Evolutionary conservation across 208 protist species (phyloP), one percentile per base, ranked within the genome.

Genomic region (Trypanosoma melophagium): DNA sequence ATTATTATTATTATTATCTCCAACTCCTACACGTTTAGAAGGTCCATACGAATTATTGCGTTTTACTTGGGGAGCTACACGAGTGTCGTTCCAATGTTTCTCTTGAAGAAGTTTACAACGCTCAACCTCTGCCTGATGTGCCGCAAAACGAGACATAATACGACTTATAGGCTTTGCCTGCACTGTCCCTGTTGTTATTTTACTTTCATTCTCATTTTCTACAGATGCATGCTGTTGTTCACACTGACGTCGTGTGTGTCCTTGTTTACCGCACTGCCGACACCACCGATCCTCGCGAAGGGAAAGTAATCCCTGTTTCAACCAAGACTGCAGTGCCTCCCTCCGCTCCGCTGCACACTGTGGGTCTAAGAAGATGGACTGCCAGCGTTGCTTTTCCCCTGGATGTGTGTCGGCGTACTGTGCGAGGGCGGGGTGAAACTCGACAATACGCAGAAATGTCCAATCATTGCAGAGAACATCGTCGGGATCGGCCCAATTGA

Each of bases 401-500:
- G 38, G 7, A 22, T 73, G 61, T 13, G 55, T 54, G 4, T 53
- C 25, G 14, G 76, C 83, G 61, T 86, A 69, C 13, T 61, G 17
- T 16, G 63, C 69, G 35, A 96, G 73, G 0, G 65, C 59, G 0
- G 84, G 77, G 50, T 96, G 87, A 12, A 75, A 81, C 7, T 66
- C 55, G 16, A 93, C 51, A 10, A 94, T 51, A 59, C 91, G 83
- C 8, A 93, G 66, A 74, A 96, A 89, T 0, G 87, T 94, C 71
- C 88, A 93, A 7, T 74, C 71, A 55, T 94, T 90, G 50, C 72
- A 56, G 9, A 94, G 41, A 3, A 86, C 84, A 47, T 96, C 90
- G 2, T 76, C 66, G 0, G 84, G 61, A 61, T 79, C 66, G 0
- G 62, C 54, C 88, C 90, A 96, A 63, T 96, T 86, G 55, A 96